These are phyloP conservation scores for Dioszegia hungarica DNA, from an alignment of 768 basidiomycete species.

Conservation along the genomic window DNA sequence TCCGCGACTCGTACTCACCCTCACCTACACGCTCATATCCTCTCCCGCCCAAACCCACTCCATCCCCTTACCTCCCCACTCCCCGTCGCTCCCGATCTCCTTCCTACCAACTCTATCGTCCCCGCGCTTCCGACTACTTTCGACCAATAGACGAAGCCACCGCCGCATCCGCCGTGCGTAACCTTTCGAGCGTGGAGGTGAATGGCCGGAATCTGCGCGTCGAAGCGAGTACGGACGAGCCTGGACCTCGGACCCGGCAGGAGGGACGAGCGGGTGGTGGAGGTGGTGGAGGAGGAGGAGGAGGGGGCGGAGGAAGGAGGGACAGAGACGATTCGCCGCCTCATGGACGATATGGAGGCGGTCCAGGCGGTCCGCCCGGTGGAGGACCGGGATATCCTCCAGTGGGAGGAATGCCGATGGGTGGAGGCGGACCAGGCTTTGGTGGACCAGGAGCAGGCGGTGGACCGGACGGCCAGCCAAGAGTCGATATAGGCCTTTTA, in stretches of 20 bases:
- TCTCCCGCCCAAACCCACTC: background rate
- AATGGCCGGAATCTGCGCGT: slow-evolving; percentile 89
- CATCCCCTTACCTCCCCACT: background rate
- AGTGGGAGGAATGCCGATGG: background rate
- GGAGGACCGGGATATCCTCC: slow-evolving; percentile 50
- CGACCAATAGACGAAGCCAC: slow-evolving; percentile 74
- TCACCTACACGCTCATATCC: background rate
- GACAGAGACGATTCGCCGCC: slow-evolving; percentile 11
- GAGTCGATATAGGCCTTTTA: slow-evolving; percentile 55
- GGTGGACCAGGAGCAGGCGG: slow-evolving; percentile 7
- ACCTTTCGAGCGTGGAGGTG: slow-evolving; percentile 86
- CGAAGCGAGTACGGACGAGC: slow-evolving; percentile 58
- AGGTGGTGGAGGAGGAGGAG: slow-evolving; percentile 11
- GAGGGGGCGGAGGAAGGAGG: slow-evolving; percentile 13
- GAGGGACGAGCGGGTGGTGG: slow-evolving; percentile 10
- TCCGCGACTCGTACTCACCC: no score
- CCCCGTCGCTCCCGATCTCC: background rate
- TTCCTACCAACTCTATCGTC: background rate
- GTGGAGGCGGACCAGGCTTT: background rate
- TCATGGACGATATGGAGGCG: background rate
- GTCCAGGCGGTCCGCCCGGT: slow-evolving; percentile 55
- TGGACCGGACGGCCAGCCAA: background rate
- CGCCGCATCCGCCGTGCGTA: slow-evolving; percentile 88
- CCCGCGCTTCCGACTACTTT: background rate
- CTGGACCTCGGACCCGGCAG: slow-evolving; percentile 20